Conservation (phyloP, 2,329 filamentous ascomycete species). For the Penicillium paneum region DNA sequence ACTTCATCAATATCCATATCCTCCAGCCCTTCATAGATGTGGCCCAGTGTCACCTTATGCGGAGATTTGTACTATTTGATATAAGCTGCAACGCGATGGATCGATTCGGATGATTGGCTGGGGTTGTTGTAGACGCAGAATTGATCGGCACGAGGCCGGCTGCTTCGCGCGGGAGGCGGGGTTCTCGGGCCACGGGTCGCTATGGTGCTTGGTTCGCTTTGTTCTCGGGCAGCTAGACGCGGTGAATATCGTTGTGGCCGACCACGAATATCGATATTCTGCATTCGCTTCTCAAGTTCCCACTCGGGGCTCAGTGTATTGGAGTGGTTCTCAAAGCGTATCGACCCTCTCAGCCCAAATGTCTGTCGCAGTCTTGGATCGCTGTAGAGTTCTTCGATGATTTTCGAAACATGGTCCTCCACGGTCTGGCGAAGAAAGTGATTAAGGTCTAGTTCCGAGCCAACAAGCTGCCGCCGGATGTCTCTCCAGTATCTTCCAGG, state of each 20-base stretch:
- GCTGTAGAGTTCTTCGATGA: no score
- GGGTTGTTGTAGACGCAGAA: constrained; percentile 13
- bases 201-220: neutral
- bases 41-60: constrained; percentile 10
- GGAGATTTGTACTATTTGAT: constrained; percentile 15
- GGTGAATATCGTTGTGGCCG: constrained; percentile 2
- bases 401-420: no score
- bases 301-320: constrained; percentile 2
- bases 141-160: constrained; percentile 8
- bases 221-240: constrained; percentile 3
- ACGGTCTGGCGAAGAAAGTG: no score
- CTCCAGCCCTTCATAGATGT: constrained; percentile 11
- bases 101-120: constrained; percentile 9
- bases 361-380: no score
- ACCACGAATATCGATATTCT: constrained; percentile 2
- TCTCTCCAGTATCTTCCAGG: no score
- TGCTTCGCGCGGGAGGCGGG: neutral
- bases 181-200: neutral
- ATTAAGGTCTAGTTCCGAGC: no score
- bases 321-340: no score
- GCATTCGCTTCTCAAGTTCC: constrained; percentile 4
- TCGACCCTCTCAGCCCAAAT: no score
- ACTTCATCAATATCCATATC: constrained; percentile 11
- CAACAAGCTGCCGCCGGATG: no score
- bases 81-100: constrained; percentile 9